Base-by-base conservation (phyloP, 306 rosid genomes). In the Erythrophleum fordii region DNA sequence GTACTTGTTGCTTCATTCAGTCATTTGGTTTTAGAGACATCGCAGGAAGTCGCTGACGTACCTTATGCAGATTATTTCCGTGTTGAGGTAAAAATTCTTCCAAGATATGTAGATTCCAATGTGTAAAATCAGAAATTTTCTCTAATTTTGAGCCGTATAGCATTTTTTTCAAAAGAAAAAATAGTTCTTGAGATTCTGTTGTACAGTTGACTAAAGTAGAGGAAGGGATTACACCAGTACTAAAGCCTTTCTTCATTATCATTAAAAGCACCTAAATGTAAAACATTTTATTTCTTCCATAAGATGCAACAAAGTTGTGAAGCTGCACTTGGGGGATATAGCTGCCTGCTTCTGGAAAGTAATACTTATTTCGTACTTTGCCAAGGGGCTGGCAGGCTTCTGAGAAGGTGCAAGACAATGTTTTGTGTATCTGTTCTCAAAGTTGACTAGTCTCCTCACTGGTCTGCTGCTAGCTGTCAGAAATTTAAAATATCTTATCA, bases 51-150 rank as follows among this genome's bases (percentile, higher is more conserved):
- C 84, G 90, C 84, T 51, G 97, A 92, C 18, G 99, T 95, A 44
- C 98, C 99, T 64, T 95, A 92, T 65, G 80, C 89, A 79, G 99
- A 95, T 86, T 95, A 93, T 84, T 95, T 95, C 58, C 89, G 83
- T 22, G 99, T 95, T 73, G 94, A 93, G 99, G 99, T 95, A 91
- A 78, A 26, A n/a, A n/a, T 66, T 81, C 64, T 78, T 74, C 80
- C 9, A 39, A 44, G n/a, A 13, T 35, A 60, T 28, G 49, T 64
- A 45, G n/a, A 66, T 56, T 67, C 31, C 62, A 26, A 76, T 62
- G 53, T 55, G 29, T 66, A 76, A 16, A 70, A 37, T 59, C 68
- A n/a, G 29, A 29, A 29, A 55, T 78, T 78, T 75, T 45, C 46
- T 34, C 41, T 82, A 58, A 56, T 75, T 64, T 81, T 70, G 6